Conservation (phyloP, 345 rosid genomes). For the Eucalyptus sp. region DNA sequence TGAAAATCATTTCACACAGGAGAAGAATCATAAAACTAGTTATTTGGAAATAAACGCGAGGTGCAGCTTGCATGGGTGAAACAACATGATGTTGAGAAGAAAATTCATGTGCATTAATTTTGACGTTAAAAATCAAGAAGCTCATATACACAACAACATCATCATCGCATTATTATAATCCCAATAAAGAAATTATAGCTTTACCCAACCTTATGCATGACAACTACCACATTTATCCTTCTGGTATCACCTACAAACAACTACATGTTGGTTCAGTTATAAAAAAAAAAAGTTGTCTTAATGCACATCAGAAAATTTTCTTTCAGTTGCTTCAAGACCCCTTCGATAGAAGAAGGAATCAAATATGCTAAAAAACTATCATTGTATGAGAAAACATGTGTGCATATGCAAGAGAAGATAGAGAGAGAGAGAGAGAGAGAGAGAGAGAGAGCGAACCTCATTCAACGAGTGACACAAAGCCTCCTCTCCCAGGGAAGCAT, state of each 20-base stretch:
- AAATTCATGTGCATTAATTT: not conserved
- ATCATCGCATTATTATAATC: not conserved
- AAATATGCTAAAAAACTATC: not conserved
- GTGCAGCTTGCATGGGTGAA: not conserved
- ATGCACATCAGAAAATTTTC: not conserved
- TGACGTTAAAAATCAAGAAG: not conserved
- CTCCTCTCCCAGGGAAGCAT: slow-evolving; percentile 90
- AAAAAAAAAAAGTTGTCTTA: not conserved
- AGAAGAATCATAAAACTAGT: not conserved
- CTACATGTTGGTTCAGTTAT: not conserved
- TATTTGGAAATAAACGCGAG: not conserved
- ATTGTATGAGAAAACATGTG: not conserved
- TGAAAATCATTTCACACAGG: not conserved
- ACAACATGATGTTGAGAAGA: not conserved
- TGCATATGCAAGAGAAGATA: not conserved
- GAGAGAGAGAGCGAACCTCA: slow-evolving; percentile 47
- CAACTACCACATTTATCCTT: not conserved
- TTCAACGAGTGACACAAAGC: slow-evolving; percentile 93
- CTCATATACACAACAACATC: not conserved
- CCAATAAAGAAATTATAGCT: not conserved
- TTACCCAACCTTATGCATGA: not conserved
- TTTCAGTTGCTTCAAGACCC: not conserved
- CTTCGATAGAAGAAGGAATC: not conserved
- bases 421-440: not conserved
- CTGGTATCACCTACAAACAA: not conserved